A percentile compares a stretch with the other conserved stretches of the same genome.
These are phyloP conservation scores for Paraphoma sp. DNA, from an alignment of 2,329 filamentous ascomycete genomes.

Conservation along the genomic window DNA sequence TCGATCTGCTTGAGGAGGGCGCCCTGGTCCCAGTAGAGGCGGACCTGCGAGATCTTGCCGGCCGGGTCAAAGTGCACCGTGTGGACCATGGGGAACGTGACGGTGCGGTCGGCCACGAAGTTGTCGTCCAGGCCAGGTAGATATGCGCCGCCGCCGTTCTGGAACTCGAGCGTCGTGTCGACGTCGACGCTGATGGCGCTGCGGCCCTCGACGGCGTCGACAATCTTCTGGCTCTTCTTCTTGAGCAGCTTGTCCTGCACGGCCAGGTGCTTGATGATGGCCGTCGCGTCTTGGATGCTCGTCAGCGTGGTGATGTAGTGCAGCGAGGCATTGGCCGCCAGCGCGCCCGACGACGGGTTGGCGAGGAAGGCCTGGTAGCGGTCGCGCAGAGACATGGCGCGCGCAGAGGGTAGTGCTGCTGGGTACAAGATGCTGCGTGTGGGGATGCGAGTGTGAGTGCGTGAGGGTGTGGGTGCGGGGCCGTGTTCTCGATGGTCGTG, in stretches of 20 bases:
- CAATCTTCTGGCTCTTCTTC: conserved; percentile 80
- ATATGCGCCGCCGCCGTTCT: conserved; percentile 81
- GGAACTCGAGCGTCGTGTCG: conserved; percentile 83
- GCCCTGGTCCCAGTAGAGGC: conserved; percentile 94
- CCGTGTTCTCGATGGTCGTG: neutral
- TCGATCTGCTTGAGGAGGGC: conserved; percentile 92
- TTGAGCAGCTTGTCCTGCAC: conserved; percentile 75
- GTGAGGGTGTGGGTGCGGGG: conserved; percentile 6
- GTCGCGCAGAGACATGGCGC: conserved; percentile 37
- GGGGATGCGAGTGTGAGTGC: conserved; percentile 12
- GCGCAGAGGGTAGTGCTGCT: conserved; percentile 3
- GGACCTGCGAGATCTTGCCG: conserved; percentile 83
- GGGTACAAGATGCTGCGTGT: conserved; percentile 16
- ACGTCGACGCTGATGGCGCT: conserved; percentile 77
- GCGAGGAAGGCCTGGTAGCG: conserved; percentile 57
- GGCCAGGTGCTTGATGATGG: conserved; percentile 83
- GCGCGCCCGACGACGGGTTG: conserved; percentile 50
- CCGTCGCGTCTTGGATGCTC: conserved; percentile 70
- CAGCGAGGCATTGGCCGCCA: conserved; percentile 55
- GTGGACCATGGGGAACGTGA: conserved; percentile 78
- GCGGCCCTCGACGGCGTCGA: conserved; percentile 75
- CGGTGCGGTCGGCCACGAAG: conserved; percentile 83
- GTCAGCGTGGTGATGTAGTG: conserved; percentile 92
- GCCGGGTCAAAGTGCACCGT: conserved; percentile 82
- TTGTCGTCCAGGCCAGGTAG: conserved; percentile 92